Evolutionary conservation across 371 early-diverging fungal species (phyloP).

Genomic region (Mortierella sp.): DNA sequence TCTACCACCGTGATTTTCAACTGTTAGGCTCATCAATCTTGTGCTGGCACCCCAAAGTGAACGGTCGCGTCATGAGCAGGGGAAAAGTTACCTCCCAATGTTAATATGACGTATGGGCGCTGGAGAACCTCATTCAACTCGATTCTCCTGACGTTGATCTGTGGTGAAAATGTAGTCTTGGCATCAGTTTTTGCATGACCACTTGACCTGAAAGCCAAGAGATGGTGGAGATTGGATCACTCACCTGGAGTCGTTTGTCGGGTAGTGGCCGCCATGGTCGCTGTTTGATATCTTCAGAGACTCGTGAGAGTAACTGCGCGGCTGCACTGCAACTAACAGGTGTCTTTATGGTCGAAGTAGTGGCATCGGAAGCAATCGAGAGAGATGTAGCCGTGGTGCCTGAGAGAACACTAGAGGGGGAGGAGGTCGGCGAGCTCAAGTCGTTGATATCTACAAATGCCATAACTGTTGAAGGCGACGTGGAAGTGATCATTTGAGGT

Average conservation of each 20-base stretch:
- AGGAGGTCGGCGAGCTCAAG: slow-evolving; percentile 1
- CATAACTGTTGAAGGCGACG: slow-evolving; percentile 10
- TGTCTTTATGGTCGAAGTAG: no score
- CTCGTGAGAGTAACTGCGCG: slow-evolving; percentile 29
- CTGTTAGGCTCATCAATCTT: neutral
- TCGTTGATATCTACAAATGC: slow-evolving; percentile 9
- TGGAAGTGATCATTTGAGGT: slow-evolving; percentile 37
- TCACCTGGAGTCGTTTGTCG: slow-evolving; percentile 48
- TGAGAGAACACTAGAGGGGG: slow-evolving; percentile 1
- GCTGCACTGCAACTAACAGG: slow-evolving; percentile 43
- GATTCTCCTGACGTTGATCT: slow-evolving; percentile 51
- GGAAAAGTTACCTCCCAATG: slow-evolving; percentile 51
- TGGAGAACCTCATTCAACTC: slow-evolving; percentile 46
- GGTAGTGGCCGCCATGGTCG: slow-evolving; percentile 51
- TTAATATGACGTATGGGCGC: slow-evolving; percentile 49
- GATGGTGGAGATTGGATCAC: neutral
- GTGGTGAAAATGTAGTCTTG: neutral
- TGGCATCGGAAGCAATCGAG: neutral
- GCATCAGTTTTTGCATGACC: neutral
- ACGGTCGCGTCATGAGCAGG: neutral
- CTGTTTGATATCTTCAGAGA: slow-evolving; percentile 49
- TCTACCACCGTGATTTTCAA: slow-evolving; percentile 53
- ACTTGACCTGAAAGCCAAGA: neutral
- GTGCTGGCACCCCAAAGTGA: slow-evolving; percentile 5
- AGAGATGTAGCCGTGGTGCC: neutral